phyloP scores from a whole-genome alignment of 2,329 filamentous ascomycete genomes.

The Fonsecaea multimorphosa region DNA sequence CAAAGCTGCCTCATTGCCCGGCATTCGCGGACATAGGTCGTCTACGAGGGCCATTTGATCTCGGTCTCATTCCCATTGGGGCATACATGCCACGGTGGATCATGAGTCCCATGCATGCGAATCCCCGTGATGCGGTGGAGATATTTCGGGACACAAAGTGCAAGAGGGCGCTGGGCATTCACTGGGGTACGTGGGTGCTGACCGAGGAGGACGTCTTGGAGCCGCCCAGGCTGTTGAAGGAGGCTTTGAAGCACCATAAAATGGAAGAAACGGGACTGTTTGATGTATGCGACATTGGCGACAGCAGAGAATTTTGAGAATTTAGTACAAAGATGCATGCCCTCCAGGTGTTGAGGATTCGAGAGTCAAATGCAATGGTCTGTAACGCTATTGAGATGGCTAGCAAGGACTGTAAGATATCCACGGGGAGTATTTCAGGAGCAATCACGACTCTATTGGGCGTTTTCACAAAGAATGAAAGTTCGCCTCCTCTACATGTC shows the following conservation, averaged over 20 bases:
- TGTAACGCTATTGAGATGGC: background rate
- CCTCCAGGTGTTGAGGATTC: background rate
- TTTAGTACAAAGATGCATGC: background rate
- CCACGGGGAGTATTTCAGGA: background rate
- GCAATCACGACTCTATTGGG: background rate
- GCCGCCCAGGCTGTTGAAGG: conserved; percentile 73
- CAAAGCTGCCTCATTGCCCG: conserved; percentile 72
- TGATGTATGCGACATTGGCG: conserved; percentile 83
- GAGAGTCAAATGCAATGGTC: background rate
- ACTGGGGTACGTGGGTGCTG: conserved; percentile 89
- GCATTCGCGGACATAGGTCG: conserved; percentile 85
- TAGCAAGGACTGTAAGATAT: background rate
- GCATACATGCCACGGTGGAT: conserved; percentile 72
- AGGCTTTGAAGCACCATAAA: conserved; percentile 69
- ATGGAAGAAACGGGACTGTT: conserved; percentile 73
- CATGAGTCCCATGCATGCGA: conserved; percentile 82
- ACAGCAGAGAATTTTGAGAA: conserved; percentile 74
- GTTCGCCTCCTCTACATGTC: background rate
- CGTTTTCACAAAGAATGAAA: background rate
- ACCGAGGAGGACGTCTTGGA: conserved; percentile 85
- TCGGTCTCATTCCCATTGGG: conserved; percentile 91
- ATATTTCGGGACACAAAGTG: conserved; percentile 87
- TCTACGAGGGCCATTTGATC: conserved; percentile 81
- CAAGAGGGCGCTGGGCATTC: conserved; percentile 79
- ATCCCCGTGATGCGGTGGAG: conserved; percentile 85